A percentile compares a stretch with the other conserved stretches of the same genome.
These are phyloP conservation scores for Fusarium lyarnte DNA, from an alignment of 2,329 filamentous ascomycete genomes.

Conservation along the genomic window DNA sequence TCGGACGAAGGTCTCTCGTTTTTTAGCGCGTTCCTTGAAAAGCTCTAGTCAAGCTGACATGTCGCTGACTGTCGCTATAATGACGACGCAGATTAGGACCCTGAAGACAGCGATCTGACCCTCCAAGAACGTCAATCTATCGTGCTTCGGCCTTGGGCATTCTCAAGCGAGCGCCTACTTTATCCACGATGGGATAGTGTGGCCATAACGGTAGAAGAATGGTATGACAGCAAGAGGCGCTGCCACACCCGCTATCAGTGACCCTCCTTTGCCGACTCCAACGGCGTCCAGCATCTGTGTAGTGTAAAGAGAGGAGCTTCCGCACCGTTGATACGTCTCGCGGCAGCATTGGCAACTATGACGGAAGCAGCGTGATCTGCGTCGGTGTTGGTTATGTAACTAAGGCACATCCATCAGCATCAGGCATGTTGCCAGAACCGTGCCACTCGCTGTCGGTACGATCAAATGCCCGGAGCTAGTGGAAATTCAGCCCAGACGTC, in stretches of 20 bases:
- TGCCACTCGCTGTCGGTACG: background rate
- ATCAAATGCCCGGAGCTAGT: background rate
- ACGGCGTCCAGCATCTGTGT: background rate
- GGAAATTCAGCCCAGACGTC: background rate
- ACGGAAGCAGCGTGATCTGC: background rate
- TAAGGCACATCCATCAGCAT: background rate
- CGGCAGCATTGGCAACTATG: background rate
- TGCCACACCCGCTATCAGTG: background rate
- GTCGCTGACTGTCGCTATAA: background rate
- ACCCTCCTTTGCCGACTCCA: background rate
- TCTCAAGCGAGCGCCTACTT: background rate
- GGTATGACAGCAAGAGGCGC: background rate
- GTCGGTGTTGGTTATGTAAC: background rate
- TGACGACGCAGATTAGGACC: background rate
- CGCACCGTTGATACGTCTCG: background rate
- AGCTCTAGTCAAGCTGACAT: background rate
- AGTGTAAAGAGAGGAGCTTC: background rate
- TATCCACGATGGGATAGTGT: background rate
- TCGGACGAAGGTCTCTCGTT: too few species aligned
- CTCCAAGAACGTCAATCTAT: background rate
- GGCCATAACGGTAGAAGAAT: background rate
- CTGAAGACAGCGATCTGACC: background rate
- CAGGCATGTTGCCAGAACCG: background rate
- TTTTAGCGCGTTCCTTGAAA: background rate
- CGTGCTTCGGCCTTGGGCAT: background rate